Conservation (phyloP, 73 alveolate genomes). For the Tetrahymena malaccensis region DNA sequence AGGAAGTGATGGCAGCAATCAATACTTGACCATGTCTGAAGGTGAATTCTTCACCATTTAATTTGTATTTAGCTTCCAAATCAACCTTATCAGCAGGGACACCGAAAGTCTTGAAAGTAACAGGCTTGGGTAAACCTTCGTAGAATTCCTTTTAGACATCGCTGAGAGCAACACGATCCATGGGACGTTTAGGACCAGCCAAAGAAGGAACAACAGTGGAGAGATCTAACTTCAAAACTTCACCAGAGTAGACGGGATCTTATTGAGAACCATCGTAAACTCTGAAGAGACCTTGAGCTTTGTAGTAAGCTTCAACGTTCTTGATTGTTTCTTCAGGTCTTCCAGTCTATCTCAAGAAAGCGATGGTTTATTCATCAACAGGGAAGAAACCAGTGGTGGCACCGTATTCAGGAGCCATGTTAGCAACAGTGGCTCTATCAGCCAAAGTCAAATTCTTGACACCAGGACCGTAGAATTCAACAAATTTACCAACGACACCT, state of each 20-base stretch:
- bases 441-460: conserved; percentile 61
- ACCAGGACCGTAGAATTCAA: conserved; percentile 85
- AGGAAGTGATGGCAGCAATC: conserved; percentile 86
- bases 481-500: conserved; percentile 88
- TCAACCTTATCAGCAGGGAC: conserved; percentile 47
- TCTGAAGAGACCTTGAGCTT: conserved; percentile 62
- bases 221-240: conserved; percentile 70
- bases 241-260: conserved; percentile 65
- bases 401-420: conserved; percentile 88
- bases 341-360: conserved; percentile 56
- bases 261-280: conserved; percentile 37
- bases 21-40: conserved; percentile 83
- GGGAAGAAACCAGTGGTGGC: conserved; percentile 91
- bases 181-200: conserved; percentile 92
- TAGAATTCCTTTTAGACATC: conserved; percentile 63
- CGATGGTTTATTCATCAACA: conserved; percentile 61
- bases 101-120: conserved; percentile 77
- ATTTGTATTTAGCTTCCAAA: conserved; percentile 36
- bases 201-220: conserved; percentile 73
- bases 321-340: conserved; percentile 49
- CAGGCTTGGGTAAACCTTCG: conserved; percentile 55
- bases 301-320: conserved; percentile 47
- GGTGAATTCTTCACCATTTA: conserved; percentile 56
- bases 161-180: conserved; percentile 71
- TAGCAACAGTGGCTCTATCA: conserved; percentile 81